phyloP scores from a whole-genome alignment of 306 rosid genomes.

The Lathyrus oleraceus region DNA sequence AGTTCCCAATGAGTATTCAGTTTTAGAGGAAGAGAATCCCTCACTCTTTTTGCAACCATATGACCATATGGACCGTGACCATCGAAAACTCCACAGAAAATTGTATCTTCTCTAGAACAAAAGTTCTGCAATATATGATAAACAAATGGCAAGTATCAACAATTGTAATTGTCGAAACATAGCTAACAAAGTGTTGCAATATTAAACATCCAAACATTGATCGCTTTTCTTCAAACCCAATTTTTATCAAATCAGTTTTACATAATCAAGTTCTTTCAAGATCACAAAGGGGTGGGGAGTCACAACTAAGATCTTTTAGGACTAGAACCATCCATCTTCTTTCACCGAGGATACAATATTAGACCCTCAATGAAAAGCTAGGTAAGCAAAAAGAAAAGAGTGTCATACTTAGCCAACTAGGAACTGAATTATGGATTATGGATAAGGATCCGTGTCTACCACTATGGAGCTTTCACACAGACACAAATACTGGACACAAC shows the following conservation, averaged over 20 bases:
- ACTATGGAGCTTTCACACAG: background rate
- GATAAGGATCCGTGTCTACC: slow-evolving; percentile 2
- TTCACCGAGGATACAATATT: slow-evolving; percentile 8
- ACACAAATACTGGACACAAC: background rate
- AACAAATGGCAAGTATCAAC: slow-evolving; percentile 25
- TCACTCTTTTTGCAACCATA: slow-evolving; percentile 97
- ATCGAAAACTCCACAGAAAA: slow-evolving; percentile 96
- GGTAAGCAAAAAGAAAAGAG: background rate
- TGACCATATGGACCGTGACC: slow-evolving; percentile 99
- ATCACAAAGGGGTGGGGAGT: slow-evolving; percentile 6
- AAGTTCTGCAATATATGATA: slow-evolving; percentile 65
- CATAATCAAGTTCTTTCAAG: background rate
- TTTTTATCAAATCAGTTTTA: background rate
- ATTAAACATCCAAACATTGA: background rate
- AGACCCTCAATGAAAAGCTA: slow-evolving; percentile 18
- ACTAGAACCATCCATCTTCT: slow-evolving; percentile 13
- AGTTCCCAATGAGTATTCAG: slow-evolving; percentile 88
- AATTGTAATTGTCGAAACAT: background rate
- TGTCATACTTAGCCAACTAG: background rate
- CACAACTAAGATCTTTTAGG: slow-evolving; percentile 19
- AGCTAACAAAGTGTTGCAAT: background rate
- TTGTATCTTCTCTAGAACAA: slow-evolving; percentile 73
- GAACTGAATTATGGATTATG: background rate
- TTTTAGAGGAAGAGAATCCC: slow-evolving; percentile 93
- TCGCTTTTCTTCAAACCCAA: background rate